A percentile compares a stretch with the other conserved stretches of the same genome.
Conservation (phyloP, 768 basidiomycete species). For the Pholiota conissans region DNA sequence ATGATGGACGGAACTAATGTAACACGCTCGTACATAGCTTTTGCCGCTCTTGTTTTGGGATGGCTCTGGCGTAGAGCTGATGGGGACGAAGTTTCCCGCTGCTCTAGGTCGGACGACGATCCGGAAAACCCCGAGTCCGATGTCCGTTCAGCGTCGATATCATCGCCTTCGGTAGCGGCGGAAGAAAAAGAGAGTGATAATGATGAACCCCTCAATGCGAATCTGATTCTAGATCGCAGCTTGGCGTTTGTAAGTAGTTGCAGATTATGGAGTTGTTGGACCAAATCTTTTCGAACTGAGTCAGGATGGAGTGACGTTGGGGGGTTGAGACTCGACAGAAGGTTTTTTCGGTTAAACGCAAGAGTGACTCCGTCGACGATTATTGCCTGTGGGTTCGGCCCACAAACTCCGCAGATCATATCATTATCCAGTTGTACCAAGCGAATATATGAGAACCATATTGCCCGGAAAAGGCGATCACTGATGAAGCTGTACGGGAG, state of each 20-base stretch:
- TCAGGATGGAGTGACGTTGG: conserved; percentile 17
- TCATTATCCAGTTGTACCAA: conserved; percentile 17
- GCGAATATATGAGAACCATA: conserved; percentile 29
- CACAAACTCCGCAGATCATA: conserved; percentile 24
- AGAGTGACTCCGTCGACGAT: conserved; percentile 31
- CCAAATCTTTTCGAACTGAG: conserved; percentile 7
- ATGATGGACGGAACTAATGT: neutral
- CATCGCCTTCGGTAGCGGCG: no score
- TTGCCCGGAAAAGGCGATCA: conserved; percentile 24
- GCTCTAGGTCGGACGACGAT: no score
- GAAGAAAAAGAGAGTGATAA: neutral
- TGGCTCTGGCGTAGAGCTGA: no score
- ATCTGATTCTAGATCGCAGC: neutral
- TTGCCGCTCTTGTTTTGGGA: neutral
- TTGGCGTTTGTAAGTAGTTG: conserved; percentile 6
- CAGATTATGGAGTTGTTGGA: neutral
- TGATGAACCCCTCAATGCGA: neutral
- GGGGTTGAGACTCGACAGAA: conserved; percentile 20
- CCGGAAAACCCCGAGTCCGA: neutral
- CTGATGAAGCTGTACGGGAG: conserved; percentile 20
- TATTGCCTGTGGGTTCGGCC: conserved; percentile 19
- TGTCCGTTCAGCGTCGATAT: neutral
- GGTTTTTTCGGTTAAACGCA: conserved; percentile 26
- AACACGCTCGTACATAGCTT: neutral
- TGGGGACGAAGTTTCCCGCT: no score